These are phyloP conservation scores for Juglanconis juglandina DNA, from an alignment of 2,329 filamentous ascomycete species.

Conservation along the genomic window DNA sequence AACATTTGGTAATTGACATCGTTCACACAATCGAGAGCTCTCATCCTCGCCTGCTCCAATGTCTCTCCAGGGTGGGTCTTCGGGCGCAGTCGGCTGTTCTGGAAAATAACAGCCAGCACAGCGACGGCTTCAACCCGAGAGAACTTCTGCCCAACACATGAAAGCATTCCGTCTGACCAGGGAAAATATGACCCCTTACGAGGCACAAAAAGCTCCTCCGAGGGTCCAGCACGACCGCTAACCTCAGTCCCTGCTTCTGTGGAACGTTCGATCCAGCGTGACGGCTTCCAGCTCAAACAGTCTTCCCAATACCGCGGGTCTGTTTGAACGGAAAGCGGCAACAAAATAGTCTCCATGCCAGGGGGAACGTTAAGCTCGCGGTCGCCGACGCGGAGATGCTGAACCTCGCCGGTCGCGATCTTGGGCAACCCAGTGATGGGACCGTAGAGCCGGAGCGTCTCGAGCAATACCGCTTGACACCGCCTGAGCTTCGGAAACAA, in stretches of 20 bases:
- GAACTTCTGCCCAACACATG: slow-evolving; percentile 23
- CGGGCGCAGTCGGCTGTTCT: slow-evolving; percentile 11
- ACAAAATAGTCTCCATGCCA: no score
- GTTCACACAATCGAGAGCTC: slow-evolving; percentile 17
- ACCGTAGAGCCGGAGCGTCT: slow-evolving; percentile 5
- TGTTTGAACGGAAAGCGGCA: no score
- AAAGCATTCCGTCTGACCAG: slow-evolving; percentile 20
- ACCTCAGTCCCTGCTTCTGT: no score
- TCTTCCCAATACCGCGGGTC: no score
- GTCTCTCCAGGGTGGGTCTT: slow-evolving; percentile 15
- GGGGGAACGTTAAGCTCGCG: no score
- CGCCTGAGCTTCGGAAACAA: slow-evolving; percentile 2
- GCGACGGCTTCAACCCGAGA: slow-evolving; percentile 22
- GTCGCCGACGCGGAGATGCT: not conserved
- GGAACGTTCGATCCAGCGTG: no score
- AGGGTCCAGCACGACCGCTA: no score
- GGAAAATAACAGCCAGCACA: slow-evolving; percentile 20
- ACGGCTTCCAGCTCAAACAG: no score
- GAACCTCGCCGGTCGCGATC: not conserved
- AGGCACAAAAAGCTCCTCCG: not conserved
- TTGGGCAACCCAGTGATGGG: slow-evolving; percentile 7
- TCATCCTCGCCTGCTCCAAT: slow-evolving; percentile 6
- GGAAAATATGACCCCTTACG: slow-evolving; percentile 16
- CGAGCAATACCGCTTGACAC: slow-evolving; percentile 7
- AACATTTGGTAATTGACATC: slow-evolving; percentile 16